A percentile compares a stretch with the other conserved stretches of the same genome.
Evolutionary conservation across 805 yeast genomes (phyloP).

Genomic region (Metschnikowia vanudenii): DNA sequence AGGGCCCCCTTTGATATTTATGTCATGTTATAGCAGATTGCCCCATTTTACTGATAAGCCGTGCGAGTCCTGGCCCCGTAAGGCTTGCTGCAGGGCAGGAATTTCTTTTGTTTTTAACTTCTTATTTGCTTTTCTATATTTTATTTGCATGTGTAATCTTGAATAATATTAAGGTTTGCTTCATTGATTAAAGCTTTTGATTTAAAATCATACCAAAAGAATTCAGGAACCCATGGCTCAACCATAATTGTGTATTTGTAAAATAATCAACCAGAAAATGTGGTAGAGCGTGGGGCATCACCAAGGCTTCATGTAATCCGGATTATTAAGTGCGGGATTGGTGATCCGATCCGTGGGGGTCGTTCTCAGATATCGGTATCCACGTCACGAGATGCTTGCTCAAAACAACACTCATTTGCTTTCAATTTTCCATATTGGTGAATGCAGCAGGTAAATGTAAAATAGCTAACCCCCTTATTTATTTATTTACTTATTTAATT

Average conservation of each 20-base stretch:
- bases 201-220: no score
- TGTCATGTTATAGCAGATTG: neutral
- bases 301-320: neutral
- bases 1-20: neutral
- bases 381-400: neutral
- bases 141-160: no score
- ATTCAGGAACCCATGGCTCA: no score
- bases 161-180: no score
- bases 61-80: constrained; percentile 1
- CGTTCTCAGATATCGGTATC: neutral
- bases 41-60: constrained; percentile 5
- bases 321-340: neutral
- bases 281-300: neutral
- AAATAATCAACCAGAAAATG: no score
- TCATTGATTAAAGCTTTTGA: no score
- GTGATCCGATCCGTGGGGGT: neutral
- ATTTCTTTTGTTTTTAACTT: neutral
- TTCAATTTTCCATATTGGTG: no score
- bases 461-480: no score
- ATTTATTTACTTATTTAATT: no score
- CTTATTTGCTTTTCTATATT: neutral
- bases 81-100: constrained; percentile 2
- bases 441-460: no score
- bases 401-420: neutral
- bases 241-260: no score